Base-by-base conservation (phyloP, 805 yeast genomes). In the Metschnikowia cubensis region DNA sequence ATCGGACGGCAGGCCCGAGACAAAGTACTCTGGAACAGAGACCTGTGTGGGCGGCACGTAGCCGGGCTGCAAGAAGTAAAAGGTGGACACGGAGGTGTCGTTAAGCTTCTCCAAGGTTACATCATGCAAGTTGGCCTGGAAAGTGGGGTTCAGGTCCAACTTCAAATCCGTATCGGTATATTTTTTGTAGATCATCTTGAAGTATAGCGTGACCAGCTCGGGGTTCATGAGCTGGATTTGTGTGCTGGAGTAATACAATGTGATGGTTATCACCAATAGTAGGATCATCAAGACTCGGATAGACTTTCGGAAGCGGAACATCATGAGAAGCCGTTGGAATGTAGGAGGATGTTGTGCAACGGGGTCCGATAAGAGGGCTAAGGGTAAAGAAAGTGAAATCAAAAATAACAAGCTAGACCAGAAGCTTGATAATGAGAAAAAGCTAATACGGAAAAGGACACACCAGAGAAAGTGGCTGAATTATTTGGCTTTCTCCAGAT, bases 41-140 rank as follows among this genome's bases (percentile, higher is more conserved):
- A 54, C 42, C 33, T 20, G 29, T 4, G 53, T 50, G 13, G 48
- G 51, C 8, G 49, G 47, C 35, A 31, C 43, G 35, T 50, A 45
- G 8, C 46, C 47, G n/a, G 51, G 52, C 29, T 43, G 37, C 34
- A 52, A 47, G 17, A 50, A 47, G 29, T 37, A 39, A n/a, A 54
- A 48, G 22, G 31, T 35, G 31, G 21, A 17, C 6, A 46, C 22
- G 14, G 47, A 20, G 37, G 20, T 41, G 32, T 35, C 46, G 17
- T 35, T 29, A 21, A 54, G 35, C 29, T 52, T 52, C 20, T 54
- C 50, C 10, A 3, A 25, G n/a, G 35, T 29, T 11, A 49, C 33
- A 6, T 22, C 22, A 10, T 42, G 20, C 22, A 49, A 15, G 18
- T 47, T 31, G 4, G 25, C 8, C 17, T 38, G 35, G 21, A 51